Evolutionary conservation across 2,329 filamentous ascomycete genomes (phyloP), one percentile per base, ranked within the genome.

Genomic region (Neonectria magnoliae): DNA sequence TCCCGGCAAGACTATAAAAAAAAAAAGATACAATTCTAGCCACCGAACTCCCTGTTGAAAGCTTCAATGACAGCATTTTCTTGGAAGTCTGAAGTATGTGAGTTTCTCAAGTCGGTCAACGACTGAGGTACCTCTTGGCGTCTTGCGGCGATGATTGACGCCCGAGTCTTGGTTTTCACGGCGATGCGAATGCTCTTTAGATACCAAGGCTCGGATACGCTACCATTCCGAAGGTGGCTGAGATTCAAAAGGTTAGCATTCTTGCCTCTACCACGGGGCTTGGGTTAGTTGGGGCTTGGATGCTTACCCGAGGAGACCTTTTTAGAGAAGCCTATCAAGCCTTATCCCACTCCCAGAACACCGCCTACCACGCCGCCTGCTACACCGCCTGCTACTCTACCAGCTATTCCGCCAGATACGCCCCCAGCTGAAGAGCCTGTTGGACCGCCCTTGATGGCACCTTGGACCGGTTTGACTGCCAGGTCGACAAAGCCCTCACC

Each of bases 291-390:
- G 2, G 11, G n/a, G 13, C 38, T 20, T 29, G 14, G 29, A 5
- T n/a, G 44, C 63, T 13, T 54, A 64, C 64, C 64, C 47, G 57
- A 66, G n/a, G 64, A 54, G 11, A 62, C 56, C 36, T 64, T 64
- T 11, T 33, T 33, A 3, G 57, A 52, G 55, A 66, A 56, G 10
- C 64, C 64, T 8, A 67, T 20, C 14, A 65, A 33, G 3, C 64
- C 66, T 20, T 67, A 65, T 2, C 50, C 60, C 5, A 68, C 31
- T 20, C 57, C 66, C n/a, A 33, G 8, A 11, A 57, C 51, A 9
- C 42, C 63, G 11, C 64, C 60, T 38, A 56, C 18, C 0, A 59
- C 31, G 27, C 66, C 64, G 29, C 29, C 29, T 29, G 9, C 29
- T 29, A 29, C 29, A 29, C 29, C 29, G 5, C 29, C 29, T 2